Percentiles rank a stretch among this genome's conserved stretches.
Evolutionary conservation across 345 rosid species (phyloP).

Genomic region (Erysimum cheiranthoides): DNA sequence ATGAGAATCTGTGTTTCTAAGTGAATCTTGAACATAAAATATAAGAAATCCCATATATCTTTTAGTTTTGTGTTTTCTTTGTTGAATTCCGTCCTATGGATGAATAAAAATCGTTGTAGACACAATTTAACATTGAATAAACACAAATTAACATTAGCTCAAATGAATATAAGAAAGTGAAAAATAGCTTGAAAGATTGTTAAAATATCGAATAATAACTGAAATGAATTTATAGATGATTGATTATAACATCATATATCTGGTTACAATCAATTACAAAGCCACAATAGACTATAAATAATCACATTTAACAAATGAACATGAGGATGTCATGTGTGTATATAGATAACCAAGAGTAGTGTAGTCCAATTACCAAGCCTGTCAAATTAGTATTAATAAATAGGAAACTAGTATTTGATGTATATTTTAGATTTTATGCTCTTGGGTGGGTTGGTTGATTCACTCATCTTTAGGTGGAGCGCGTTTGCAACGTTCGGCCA

Average conservation of each 20-base stretch:
- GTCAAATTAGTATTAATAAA: neutral
- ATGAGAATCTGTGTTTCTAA: no score
- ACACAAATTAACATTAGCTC: neutral
- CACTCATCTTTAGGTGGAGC: neutral
- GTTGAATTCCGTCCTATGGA: neutral
- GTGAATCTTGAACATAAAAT: neutral
- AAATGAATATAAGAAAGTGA: neutral
- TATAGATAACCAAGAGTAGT: neutral
- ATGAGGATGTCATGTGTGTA: neutral
- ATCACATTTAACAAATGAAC: neutral
- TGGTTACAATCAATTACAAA: slow-evolving; percentile 13
- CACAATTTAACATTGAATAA: neutral
- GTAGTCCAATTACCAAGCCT: neutral
- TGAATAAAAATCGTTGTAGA: neutral
- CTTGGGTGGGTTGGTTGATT: neutral
- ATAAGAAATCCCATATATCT: neutral
- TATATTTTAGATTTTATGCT: neutral
- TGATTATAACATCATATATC: neutral
- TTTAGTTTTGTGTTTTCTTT: neutral
- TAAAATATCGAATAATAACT: neutral
- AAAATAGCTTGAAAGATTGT: neutral
- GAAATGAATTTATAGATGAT: neutral
- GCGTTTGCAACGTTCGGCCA: neutral
- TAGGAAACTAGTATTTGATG: neutral
- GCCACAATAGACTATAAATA: neutral